Evolutionary conservation across 306 rosid species (phyloP), one percentile per base, ranked within the genome.

Genomic region (Begonia loranthoides): DNA sequence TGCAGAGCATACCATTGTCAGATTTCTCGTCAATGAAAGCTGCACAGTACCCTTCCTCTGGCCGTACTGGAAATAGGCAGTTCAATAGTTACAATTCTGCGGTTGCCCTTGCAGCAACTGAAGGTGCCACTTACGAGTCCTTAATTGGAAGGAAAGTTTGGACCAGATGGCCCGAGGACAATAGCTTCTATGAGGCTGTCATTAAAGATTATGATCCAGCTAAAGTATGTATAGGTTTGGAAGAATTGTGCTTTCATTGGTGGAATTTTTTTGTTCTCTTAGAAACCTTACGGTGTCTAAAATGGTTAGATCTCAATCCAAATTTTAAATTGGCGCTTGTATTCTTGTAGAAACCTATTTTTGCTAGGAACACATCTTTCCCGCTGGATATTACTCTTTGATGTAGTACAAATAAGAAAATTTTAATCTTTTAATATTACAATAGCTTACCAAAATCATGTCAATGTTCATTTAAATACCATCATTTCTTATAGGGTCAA

Each of bases 91-190:
- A 66, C 52, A 62, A 70, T 44, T 52, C 80, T 13, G 15, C 71
- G 2, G 77, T 76, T 59, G 74, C 66, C 41, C 60, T 70, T 70
- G 54, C 52, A 15, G 54, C 73, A 9, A 58, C 66, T 43, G 76
- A 60, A 59, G 74, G 56, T 46, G 50, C 62, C 41, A 22, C 62
- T 7, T 45, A 47, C 60, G 70, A 70, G 46, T 54, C 73, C 2
- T 70, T 75, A 40, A 60, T 75, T 52, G 80, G 80, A 63, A 62
- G 66, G 64, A 75, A 67, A 53, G 80, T 75, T 57, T 75, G 80
- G 80, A 75, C 80, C 45, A 70, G 68, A 54, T 75, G 80, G 80
- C 80, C 80, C 12, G 80, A 60, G 43, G 77, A 75, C 68, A 70
- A 70, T 59, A 71, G 66, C 63, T 75, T 75, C 59, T 75, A 75